Percentiles rank a stretch among this genome's conserved stretches.
phyloP scores from a whole-genome alignment of 352 stramenopile genomes.

The Phytopythium ostracodes region DNA sequence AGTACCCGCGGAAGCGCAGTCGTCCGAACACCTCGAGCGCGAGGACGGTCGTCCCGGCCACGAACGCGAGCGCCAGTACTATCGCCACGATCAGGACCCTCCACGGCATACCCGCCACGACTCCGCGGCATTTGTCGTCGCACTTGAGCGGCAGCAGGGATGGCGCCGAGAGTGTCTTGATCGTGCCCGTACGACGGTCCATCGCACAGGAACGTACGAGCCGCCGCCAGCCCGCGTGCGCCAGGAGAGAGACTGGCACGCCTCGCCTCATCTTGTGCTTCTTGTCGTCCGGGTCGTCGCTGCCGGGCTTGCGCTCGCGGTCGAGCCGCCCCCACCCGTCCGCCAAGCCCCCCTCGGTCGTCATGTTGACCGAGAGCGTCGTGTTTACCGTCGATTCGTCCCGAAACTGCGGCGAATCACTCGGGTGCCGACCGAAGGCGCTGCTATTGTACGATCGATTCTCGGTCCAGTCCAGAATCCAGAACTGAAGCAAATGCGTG shows the following conservation, averaged over 20 bases:
- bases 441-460: too few species aligned
- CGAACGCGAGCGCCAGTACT: conserved; percentile 19
- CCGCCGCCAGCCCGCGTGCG: neutral
- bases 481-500: neutral
- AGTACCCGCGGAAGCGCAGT: conserved; percentile 49
- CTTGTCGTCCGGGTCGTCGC: conserved; percentile 29
- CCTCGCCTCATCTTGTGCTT: conserved; percentile 15
- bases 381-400: too few species aligned
- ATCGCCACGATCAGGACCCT: conserved; percentile 13
- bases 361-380: neutral
- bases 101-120: conserved; percentile 9
- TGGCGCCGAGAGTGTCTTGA: neutral
- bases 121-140: neutral
- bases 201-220: neutral
- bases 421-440: neutral
- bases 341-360: conserved; percentile 4
- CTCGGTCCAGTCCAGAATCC: neutral
- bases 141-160: conserved; percentile 3
- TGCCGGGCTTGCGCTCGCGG: neutral
- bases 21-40: conserved; percentile 44
- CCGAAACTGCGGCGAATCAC: neutral
- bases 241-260: conserved; percentile 8
- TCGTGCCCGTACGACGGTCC: neutral
- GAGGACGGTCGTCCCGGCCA: conserved; percentile 21
- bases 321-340: neutral